A percentile compares a stretch with the other conserved stretches of the same genome.
Evolutionary conservation across 208 protist genomes (phyloP).

Genomic region (Wallacemonas sp.): DNA sequence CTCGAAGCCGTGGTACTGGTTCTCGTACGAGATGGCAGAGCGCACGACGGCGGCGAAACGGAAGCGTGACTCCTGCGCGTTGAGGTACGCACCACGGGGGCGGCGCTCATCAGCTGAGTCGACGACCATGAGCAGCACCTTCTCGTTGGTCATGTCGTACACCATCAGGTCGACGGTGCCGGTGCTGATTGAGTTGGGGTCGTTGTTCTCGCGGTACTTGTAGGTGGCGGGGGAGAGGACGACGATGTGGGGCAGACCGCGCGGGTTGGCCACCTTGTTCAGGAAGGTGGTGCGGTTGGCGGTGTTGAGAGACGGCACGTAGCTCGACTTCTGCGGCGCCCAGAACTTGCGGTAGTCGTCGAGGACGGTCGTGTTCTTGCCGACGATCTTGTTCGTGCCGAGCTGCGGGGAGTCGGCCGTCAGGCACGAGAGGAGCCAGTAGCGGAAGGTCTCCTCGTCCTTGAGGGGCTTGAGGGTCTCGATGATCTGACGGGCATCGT

Average conservation of each 20-base stretch:
- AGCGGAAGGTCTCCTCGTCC: constrained; percentile 76
- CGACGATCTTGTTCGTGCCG: constrained; percentile 87
- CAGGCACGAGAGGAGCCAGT: constrained; percentile 83
- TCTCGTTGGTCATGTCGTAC: constrained; percentile 85
- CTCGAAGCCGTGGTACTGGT: constrained; percentile 78
- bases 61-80: constrained; percentile 85
- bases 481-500: constrained; percentile 40
- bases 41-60: constrained; percentile 80
- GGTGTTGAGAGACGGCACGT: constrained; percentile 71
- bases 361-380: constrained; percentile 57
- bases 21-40: constrained; percentile 77
- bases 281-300: constrained; percentile 56
- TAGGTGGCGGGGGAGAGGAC: constrained; percentile 71
- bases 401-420: constrained; percentile 77
- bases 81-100: constrained; percentile 65
- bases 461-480: constrained; percentile 60
- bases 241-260: constrained; percentile 71
- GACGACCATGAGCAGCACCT: constrained; percentile 81
- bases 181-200: constrained; percentile 61
- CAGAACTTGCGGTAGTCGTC: constrained; percentile 85
- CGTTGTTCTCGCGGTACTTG: constrained; percentile 85
- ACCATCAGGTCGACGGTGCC: constrained; percentile 77
- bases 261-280: constrained; percentile 58
- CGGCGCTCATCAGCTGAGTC: constrained; percentile 71
- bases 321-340: constrained; percentile 68